phyloP scores from a whole-genome alignment of 2,329 filamentous ascomycete species.

The Chrysosporium keratinophilum region DNA sequence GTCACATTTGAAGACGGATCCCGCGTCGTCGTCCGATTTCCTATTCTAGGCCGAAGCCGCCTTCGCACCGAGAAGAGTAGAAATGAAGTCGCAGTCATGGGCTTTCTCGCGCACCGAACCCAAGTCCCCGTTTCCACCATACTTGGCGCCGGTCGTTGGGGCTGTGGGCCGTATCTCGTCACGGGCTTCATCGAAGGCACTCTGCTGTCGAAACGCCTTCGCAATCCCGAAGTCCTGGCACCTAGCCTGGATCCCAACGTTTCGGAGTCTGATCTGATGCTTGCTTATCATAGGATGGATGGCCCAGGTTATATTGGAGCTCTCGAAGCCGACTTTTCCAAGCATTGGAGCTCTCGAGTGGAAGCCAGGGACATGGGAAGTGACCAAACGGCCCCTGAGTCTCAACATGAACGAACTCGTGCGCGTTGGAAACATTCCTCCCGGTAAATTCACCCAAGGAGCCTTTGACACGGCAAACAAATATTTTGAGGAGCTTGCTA shows the following conservation, averaged over 20 bases:
- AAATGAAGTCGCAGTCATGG: not conserved
- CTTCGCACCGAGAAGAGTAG: slow-evolving; percentile 5
- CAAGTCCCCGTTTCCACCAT: not conserved
- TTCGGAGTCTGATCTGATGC: slow-evolving; percentile 9
- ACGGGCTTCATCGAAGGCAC: slow-evolving; percentile 23
- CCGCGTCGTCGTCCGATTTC: slow-evolving; percentile 10
- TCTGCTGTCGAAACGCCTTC: slow-evolving; percentile 13
- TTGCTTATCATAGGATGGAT: slow-evolving; percentile 17
- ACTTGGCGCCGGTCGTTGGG: slow-evolving; percentile 17
- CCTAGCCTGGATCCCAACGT: slow-evolving; percentile 13
- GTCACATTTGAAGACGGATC: slow-evolving; percentile 14
- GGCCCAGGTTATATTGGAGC: slow-evolving; percentile 15
- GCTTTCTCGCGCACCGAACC: not conserved
- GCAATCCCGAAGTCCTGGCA: slow-evolving; percentile 7
- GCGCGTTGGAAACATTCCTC: slow-evolving; percentile 13
- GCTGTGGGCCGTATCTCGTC: slow-evolving; percentile 22
- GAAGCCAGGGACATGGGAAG: slow-evolving; percentile 1
- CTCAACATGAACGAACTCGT: slow-evolving; percentile 17
- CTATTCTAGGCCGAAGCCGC: slow-evolving; percentile 4
- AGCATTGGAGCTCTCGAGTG: slow-evolving; percentile 15
- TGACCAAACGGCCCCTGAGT: slow-evolving; percentile 12
- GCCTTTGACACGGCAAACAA: slow-evolving; percentile 8
- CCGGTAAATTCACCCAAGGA: slow-evolving; percentile 1
- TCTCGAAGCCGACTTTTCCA: slow-evolving; percentile 16
- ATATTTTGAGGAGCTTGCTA: slow-evolving; percentile 14